These are phyloP conservation scores for Wickerhamomyces chambardii DNA, from an alignment of 805 yeast species.

Conservation along the genomic window DNA sequence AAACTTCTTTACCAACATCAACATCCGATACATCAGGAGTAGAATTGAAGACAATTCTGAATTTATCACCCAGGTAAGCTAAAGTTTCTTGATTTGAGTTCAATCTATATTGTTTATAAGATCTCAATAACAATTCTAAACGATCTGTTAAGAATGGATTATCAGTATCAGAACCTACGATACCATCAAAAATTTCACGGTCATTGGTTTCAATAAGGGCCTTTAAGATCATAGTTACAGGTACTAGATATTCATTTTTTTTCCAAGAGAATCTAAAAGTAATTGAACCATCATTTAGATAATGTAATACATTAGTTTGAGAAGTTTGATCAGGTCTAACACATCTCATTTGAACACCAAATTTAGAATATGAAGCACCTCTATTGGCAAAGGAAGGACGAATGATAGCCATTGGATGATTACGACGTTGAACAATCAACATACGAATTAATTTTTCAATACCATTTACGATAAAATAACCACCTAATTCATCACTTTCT, in stretches of 20 bases:
- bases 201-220: conserved; percentile 89
- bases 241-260: conserved; percentile 90
- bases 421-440: conserved; percentile 96
- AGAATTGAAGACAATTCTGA: conserved; percentile 87
- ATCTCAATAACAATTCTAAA: conserved; percentile 83
- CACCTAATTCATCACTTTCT: conserved; percentile 94
- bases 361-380: conserved; percentile 84
- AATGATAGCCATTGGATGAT: conserved; percentile 95
- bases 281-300: conserved; percentile 90
- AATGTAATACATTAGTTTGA: conserved; percentile 95
- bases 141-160: conserved; percentile 97
- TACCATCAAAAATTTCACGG: conserved; percentile 92
- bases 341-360: conserved; percentile 88
- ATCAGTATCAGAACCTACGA: conserved; percentile 78
- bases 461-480: conserved; percentile 86
- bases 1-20: conserved; percentile 83
- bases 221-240: conserved; percentile 86
- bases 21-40: conserved; percentile 82
- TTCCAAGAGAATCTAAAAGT: conserved; percentile 97
- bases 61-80: conserved; percentile 92
- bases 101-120: conserved; percentile 74
- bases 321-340: conserved; percentile 97
- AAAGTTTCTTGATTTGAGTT: conserved; percentile 82
- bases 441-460: conserved; percentile 93
- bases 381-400: conserved; percentile 93